Base-by-base conservation (phyloP, 441 rosid species). In the Hura crepitans region DNA sequence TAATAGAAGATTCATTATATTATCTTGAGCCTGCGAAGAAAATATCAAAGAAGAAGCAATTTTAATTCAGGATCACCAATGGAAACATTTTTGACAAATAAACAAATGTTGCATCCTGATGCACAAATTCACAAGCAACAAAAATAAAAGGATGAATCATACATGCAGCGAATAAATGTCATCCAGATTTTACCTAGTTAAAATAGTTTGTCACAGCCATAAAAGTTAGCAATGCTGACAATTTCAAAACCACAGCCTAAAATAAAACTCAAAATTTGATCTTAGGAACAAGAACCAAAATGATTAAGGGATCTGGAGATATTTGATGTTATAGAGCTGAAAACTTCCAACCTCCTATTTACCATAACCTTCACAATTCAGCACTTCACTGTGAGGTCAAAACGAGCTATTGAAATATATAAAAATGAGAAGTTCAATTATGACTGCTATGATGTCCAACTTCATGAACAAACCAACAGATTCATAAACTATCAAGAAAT, bases 321-420 rank as follows among this genome's bases (percentile, higher is more conserved):
- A 42, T 8, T 35, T 35, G 39, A 39, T 39, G 5, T 39, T 39
- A 13, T 7, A 10, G 2, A 39, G 13, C 10, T 42, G 13, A 42
- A 10, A 42, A 10, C 13, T 42, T 45, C 60, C 62, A 79, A 92
- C 98, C 97, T 93, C 97, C 86, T 93, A 97, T 92, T 96, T 15
- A 91, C 94, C 96, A 91, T 93, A 88, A 93, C 99, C 77, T 98
- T 93, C 43, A 98, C 96, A 81, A 93, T 97, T 81, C 99, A 84
- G 71, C 99, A 83, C 81, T 93, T 96, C 79, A 96, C 98, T 10
- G 39, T 35, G 39, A 35, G 4, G 39, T 35, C 39, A 35, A 35
- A 5, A 4, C 4, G 7, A 8, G 39, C 39, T 35, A 35, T 35
- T 35, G 39, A 35, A 35, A 35, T 35, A 8, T 35, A 35, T 35